These are phyloP conservation scores for Komagataella populi DNA, from an alignment of 805 yeast genomes.

Conservation along the genomic window DNA sequence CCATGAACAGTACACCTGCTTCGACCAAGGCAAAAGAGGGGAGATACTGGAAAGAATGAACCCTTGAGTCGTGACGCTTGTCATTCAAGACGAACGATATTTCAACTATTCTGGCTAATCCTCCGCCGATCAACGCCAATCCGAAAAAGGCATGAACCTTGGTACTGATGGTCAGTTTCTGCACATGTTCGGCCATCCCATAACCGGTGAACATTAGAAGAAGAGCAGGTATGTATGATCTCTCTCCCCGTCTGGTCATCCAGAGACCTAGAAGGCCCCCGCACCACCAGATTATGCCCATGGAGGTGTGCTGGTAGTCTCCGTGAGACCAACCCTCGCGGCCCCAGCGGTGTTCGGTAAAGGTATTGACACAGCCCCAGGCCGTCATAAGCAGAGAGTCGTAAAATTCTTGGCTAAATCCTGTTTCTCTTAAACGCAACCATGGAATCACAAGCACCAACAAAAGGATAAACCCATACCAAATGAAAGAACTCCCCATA, in stretches of 20 bases:
- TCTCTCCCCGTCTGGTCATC: constrained; percentile 50
- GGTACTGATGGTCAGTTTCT: constrained; percentile 63
- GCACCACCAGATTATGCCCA: constrained; percentile 96
- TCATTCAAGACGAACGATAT: constrained; percentile 68
- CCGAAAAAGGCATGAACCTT: constrained; percentile 87
- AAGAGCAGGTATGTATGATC: constrained; percentile 71
- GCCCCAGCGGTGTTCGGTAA: constrained; percentile 96
- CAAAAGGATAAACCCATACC: constrained; percentile 62
- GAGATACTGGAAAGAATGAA: constrained; percentile 70
- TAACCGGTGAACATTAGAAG: constrained; percentile 83
- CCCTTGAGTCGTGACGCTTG: constrained; percentile 23
- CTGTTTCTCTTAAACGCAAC: constrained; percentile 38
- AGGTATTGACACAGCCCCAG: constrained; percentile 92
- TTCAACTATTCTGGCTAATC: constrained; percentile 63
- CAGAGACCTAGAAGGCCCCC: constrained; percentile 82
- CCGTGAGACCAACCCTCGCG: constrained; percentile 80
- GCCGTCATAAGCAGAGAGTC: constrained; percentile 69
- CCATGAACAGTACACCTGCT: constrained; percentile 78
- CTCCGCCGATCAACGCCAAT: constrained; percentile 64
- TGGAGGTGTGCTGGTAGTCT: constrained; percentile 88
- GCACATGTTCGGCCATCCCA: constrained; percentile 88
- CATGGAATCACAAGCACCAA: constrained; percentile 63
- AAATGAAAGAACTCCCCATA: constrained; percentile 83
- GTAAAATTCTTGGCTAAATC: constrained; percentile 67
- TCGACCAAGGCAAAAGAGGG: constrained; percentile 72